Percentiles rank a stretch among this genome's conserved stretches.
phyloP scores from a whole-genome alignment of 495 filamentous ascomycete genomes.

The Coniosporium apollinis region DNA sequence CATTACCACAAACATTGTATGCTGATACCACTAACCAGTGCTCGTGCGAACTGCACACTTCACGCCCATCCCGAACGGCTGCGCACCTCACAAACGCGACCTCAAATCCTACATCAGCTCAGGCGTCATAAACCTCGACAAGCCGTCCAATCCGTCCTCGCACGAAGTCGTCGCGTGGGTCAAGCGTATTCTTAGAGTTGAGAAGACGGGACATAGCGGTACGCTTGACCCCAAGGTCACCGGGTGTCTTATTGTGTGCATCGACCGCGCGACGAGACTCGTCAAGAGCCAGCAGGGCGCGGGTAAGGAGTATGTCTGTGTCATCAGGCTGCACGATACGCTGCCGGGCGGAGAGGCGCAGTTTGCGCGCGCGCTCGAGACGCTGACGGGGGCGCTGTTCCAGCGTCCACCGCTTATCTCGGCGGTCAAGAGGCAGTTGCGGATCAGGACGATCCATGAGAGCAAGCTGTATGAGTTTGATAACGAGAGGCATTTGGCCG shows the following conservation, averaged over 20 bases:
- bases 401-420: constrained; percentile 94
- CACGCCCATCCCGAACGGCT: constrained; percentile 82
- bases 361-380: constrained; percentile 80
- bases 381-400: constrained; percentile 88
- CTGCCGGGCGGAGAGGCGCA: constrained; percentile 80
- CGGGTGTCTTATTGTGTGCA: constrained; percentile 77
- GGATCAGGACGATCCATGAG: constrained; percentile 92
- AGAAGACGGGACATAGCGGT: constrained; percentile 95
- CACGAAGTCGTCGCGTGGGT: constrained; percentile 99
- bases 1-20: not conserved
- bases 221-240: constrained; percentile 92
- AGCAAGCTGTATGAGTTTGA: constrained; percentile 93
- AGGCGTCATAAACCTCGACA: constrained; percentile 97
- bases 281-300: constrained; percentile 98
- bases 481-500: constrained; percentile 90
- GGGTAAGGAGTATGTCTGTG: constrained; percentile 77
- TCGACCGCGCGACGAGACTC: constrained; percentile 87
- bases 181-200: constrained; percentile 85
- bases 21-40: constrained; percentile 31
- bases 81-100: constrained; percentile 71
- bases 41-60: constrained; percentile 81
- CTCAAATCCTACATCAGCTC: constrained; percentile 89
- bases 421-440: constrained; percentile 93
- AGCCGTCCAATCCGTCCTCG: constrained; percentile 91
- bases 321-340: constrained; percentile 83